Conservation (phyloP, 441 rosid genomes). For the Arabidopsis lyrata region DNA sequence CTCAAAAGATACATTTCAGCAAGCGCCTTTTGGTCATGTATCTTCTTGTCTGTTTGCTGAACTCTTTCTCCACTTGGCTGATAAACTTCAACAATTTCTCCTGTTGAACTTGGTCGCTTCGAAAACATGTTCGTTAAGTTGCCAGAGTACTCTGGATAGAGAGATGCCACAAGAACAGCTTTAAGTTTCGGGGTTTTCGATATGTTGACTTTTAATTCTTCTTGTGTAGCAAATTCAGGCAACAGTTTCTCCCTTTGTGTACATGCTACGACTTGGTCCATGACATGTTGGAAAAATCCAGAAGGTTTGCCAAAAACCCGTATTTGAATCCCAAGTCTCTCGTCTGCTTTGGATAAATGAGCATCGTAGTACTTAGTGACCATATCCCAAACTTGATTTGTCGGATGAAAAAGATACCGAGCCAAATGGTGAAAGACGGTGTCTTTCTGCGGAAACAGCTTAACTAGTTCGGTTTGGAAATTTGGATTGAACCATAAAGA, state of each 20-base stretch:
- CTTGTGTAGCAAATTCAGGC: constrained; percentile 37
- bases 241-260: constrained; percentile 53
- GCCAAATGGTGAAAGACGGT: constrained; percentile 76
- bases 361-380: constrained; percentile 64
- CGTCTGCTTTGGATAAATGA: constrained; percentile 67
- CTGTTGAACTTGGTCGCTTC: constrained; percentile 52
- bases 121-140: constrained; percentile 54
- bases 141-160: constrained; percentile 60
- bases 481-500: constrained; percentile 67
- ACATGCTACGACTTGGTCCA: constrained; percentile 70
- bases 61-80: constrained; percentile 82
- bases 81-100: constrained; percentile 61
- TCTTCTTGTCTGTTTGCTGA: constrained; percentile 59
- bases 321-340: constrained; percentile 71
- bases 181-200: constrained; percentile 41
- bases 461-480: constrained; percentile 55
- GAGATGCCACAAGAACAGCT: constrained; percentile 65
- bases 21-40: constrained; percentile 74
- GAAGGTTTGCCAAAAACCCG: constrained; percentile 55
- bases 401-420: constrained; percentile 73
- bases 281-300: constrained; percentile 62
- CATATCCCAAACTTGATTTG: constrained; percentile 80
- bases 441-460: constrained; percentile 63
- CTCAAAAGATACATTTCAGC: constrained; percentile 77
- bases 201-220: constrained; percentile 21